Evolutionary conservation across 2,329 filamentous ascomycete genomes (phyloP), one percentile per base, ranked within the genome.

Genomic region (Alternaria burnsii): DNA sequence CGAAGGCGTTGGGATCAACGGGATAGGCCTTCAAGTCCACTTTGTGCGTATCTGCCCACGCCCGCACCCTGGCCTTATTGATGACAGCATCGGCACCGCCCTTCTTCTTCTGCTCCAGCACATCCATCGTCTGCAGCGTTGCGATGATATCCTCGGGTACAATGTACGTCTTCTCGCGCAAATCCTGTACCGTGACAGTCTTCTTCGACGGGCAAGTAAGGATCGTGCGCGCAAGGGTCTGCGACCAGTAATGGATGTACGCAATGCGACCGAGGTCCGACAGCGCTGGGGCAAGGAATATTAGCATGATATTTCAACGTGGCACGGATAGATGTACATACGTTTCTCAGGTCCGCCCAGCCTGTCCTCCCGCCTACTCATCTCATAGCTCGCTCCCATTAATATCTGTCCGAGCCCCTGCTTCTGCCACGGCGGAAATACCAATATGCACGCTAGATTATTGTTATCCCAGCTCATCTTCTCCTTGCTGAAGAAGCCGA

Each of bases 401-500:
- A 99, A 84, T 52, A 98, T 82, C 52, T 92, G 89, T 0, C 95
- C 95, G 0, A 98, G 85, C 1, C 94, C 93, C 67, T 93, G 93
- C 65, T 91, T 89, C 79, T 98, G 94, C 88, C 94, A 98, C 0
- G 95, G 95, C 1, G 95, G 95, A 73, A 98, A 98, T 16, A 98
- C 87, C 7, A 98, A 84, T 69, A 99, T 99, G 76, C 95, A 99
- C 1, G 95, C 95, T 5, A 99, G 85, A 68, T 98, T 99, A 79
- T 99, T 98, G 73, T 94, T 94, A 73, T 99, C 95, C 94, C 95
- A 99, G 4, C 93, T 97, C 84, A 97, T 91, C 78, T 98, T 98
- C 79, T 99, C 95, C 77, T 99, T 98, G 65, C 92, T 96, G 82
- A 98, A 99, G 85, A 98, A 98, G n/a, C 95, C 95, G 1, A 94